phyloP scores from a whole-genome alignment of 352 stramenopile genomes.

The Blastocystis sp. region DNA sequence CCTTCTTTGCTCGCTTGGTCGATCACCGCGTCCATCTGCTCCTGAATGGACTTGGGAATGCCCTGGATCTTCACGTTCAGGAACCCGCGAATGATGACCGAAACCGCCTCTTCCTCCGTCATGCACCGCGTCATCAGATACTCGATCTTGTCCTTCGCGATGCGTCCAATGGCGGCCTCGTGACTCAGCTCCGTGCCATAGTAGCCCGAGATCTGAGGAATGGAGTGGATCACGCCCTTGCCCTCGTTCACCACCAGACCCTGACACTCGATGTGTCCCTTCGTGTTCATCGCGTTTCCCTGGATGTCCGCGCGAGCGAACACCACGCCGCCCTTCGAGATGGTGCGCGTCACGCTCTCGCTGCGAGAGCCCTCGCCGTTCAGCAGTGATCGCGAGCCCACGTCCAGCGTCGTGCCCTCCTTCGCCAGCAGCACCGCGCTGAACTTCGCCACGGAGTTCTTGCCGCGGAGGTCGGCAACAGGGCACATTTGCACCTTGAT shows the following conservation, averaged over 20 bases:
- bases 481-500: conserved; percentile 71
- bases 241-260: conserved; percentile 65
- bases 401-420: conserved; percentile 49
- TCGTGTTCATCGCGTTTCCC: conserved; percentile 58
- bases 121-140: conserved; percentile 70
- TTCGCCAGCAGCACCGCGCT: conserved; percentile 64
- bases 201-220: conserved; percentile 43
- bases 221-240: conserved; percentile 71
- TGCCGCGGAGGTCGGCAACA: conserved; percentile 33
- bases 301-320: conserved; percentile 70
- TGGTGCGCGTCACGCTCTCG: conserved; percentile 73
- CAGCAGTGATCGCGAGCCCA: conserved; percentile 48
- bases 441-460: conserved; percentile 71
- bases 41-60: conserved; percentile 59
- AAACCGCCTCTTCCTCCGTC: conserved; percentile 65
- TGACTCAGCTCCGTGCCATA: conserved; percentile 69
- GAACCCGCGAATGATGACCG: conserved; percentile 70
- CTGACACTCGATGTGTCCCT: conserved; percentile 74
- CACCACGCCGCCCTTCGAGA: conserved; percentile 60
- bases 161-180: conserved; percentile 67
- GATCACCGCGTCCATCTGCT: conserved; percentile 72
- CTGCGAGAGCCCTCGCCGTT: conserved; percentile 47
- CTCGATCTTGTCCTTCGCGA: conserved; percentile 74
- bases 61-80: conserved; percentile 71
- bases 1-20: conserved; percentile 70